Conservation (phyloP, 768 basidiomycete genomes). For the Grammothele lineata region DNA sequence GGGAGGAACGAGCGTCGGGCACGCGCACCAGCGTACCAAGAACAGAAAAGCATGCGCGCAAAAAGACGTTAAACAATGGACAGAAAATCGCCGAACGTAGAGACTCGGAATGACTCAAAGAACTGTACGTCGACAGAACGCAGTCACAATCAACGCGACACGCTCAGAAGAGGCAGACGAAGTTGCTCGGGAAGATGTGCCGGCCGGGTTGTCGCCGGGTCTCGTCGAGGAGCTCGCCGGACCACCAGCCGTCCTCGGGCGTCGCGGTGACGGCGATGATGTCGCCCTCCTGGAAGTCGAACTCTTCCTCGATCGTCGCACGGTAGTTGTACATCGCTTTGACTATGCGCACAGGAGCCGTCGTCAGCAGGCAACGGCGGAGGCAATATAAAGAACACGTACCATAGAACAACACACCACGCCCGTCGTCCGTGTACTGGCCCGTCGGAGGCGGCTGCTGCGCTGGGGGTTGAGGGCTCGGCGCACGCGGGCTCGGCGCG, state of each 20-base stretch:
- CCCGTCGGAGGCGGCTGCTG: constrained; percentile 49
- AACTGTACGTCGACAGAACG: background rate
- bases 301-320: constrained; percentile 87
- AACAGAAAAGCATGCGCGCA: background rate
- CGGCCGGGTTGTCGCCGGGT: constrained; percentile 63
- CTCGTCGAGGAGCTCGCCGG: constrained; percentile 81
- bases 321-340: constrained; percentile 87
- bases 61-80: too few relatives aligned
- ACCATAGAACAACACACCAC: constrained; percentile 87
- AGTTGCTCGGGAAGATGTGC: constrained; percentile 86
- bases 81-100: too few relatives aligned
- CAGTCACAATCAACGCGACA: background rate
- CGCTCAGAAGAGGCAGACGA: constrained; percentile 69
- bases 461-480: constrained; percentile 42
- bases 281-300: constrained; percentile 93
- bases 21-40: background rate
- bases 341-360: constrained; percentile 38
- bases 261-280: constrained; percentile 94
- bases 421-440: constrained; percentile 79
- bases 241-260: constrained; percentile 98
- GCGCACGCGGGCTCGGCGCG: constrained; percentile 44
- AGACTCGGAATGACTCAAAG: too few relatives aligned
- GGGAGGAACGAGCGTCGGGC: background rate
- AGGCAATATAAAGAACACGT: constrained; percentile 28
- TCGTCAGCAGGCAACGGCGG: background rate